Evolutionary conservation across 495 filamentous ascomycete genomes (phyloP).

Genomic region (Penicillium silybi): DNA sequence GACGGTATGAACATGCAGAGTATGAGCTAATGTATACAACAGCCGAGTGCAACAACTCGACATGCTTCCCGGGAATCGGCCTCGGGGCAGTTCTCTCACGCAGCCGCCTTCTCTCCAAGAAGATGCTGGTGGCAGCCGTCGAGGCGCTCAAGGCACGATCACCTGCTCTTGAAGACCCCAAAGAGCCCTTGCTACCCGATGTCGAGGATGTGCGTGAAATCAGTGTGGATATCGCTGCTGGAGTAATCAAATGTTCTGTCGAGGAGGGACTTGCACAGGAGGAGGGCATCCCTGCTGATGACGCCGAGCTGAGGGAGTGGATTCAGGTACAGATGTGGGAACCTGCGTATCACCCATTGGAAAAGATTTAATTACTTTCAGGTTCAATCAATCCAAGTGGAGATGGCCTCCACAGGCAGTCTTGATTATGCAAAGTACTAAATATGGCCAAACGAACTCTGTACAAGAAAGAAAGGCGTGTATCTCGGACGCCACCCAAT

Average conservation of each 20-base stretch:
- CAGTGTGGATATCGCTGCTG: constrained; percentile 71
- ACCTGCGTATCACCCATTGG: constrained; percentile 63
- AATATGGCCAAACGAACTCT: constrained; percentile 4
- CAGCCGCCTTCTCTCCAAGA: constrained; percentile 59
- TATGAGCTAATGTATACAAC: not conserved
- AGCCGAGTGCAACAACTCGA: constrained; percentile 90
- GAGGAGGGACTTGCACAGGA: constrained; percentile 61
- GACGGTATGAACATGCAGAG: too few relatives aligned
- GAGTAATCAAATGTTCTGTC: constrained; percentile 70
- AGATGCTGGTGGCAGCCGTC: constrained; percentile 78
- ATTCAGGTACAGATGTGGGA: constrained; percentile 90
- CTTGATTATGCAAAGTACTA: constrained; percentile 4
- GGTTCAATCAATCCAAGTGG: not conserved
- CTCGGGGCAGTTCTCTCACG: constrained; percentile 71
- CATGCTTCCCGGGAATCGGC: constrained; percentile 83
- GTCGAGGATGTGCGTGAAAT: constrained; percentile 71
- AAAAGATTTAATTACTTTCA: not conserved
- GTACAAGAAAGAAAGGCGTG: constrained; percentile 3
- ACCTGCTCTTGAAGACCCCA: constrained; percentile 60
- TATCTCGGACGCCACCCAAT: not conserved
- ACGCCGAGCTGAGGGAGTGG: constrained; percentile 69
- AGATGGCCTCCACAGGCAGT: not conserved
- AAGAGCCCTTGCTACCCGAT: constrained; percentile 65
- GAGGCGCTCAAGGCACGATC: constrained; percentile 66
- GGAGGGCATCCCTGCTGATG: constrained; percentile 39